phyloP scores from a whole-genome alignment of 345 rosid genomes.

The Nasturtium officinale region DNA sequence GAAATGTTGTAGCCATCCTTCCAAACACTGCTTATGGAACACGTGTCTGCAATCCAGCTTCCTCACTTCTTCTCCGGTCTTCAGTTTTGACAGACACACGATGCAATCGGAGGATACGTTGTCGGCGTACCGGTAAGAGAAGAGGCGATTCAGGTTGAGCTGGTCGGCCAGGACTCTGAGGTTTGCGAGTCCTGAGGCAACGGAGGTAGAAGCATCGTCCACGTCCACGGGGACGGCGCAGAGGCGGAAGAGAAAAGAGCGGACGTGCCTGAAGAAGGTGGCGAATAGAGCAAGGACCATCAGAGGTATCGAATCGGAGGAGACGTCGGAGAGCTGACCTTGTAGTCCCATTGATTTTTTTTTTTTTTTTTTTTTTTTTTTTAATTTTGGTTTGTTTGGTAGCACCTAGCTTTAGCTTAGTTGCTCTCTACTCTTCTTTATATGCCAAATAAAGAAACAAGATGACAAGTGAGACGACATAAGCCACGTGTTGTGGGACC shows the following conservation, averaged over 20 bases:
- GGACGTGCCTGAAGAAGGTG: conserved; percentile 51
- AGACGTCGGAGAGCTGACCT: conserved; percentile 63
- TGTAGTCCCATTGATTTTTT: conserved; percentile 62
- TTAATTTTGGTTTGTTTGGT: not conserved
- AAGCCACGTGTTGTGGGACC: conserved; percentile 46
- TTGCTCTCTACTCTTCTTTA: conserved; percentile 18
- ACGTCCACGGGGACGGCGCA: conserved; percentile 33
- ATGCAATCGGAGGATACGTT: conserved; percentile 51
- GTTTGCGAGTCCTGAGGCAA: conserved; percentile 58
- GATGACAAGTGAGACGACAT: conserved; percentile 10
- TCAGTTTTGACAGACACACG: conserved; percentile 61
- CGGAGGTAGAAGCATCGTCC: conserved; percentile 35
- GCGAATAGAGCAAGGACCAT: conserved; percentile 62
- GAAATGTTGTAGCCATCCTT: conserved; percentile 75
- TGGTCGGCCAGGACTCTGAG: conserved; percentile 67
- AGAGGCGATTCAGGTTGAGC: conserved; percentile 56
- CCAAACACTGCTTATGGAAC: conserved; percentile 75
- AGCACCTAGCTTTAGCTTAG: not conserved
- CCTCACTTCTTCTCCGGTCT: conserved; percentile 78
- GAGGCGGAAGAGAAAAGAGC: conserved; percentile 47
- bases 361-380: not conserved
- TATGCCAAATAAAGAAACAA: not conserved
- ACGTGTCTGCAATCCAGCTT: conserved; percentile 78
- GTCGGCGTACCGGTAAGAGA: conserved; percentile 49
- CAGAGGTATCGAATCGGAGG: conserved; percentile 74